A percentile compares a stretch with the other conserved stretches of the same genome.
Evolutionary conservation across 75 land plant genomes (phyloP).

Genomic region (Cupressus sempervirens): DNA sequence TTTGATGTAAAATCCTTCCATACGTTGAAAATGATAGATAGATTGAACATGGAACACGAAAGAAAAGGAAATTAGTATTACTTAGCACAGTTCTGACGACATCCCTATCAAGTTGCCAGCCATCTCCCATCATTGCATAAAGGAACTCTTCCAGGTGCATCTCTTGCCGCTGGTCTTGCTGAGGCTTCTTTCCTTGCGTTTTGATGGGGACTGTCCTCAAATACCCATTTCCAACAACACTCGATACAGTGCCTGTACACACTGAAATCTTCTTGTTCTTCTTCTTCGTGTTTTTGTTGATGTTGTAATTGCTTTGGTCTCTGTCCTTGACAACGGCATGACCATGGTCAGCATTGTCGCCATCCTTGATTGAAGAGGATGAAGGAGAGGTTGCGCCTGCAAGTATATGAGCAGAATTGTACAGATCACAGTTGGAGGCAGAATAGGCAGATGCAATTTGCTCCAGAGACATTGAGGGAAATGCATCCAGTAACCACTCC

Average conservation of each 20-base stretch:
- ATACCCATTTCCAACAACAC: constrained; percentile 8
- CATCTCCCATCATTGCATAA: constrained; percentile 11
- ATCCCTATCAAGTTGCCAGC: constrained; percentile 39
- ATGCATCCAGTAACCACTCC: constrained; percentile 2
- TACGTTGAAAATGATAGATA: neutral
- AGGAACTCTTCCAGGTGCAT: constrained; percentile 3
- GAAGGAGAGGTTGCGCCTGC: neutral
- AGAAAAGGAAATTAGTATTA: constrained; percentile 21
- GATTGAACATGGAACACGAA: neutral
- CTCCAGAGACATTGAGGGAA: constrained; percentile 2
- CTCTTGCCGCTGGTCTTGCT: neutral
- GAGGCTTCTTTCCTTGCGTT: neutral
- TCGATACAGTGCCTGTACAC: constrained; percentile 3
- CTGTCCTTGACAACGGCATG: neutral
- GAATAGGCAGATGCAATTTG: constrained; percentile 8
- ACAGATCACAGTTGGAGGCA: neutral
- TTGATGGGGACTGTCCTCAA: neutral
- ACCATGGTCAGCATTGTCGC: neutral
- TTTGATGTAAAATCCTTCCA: too few species aligned
- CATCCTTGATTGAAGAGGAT: neutral
- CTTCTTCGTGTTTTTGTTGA: neutral
- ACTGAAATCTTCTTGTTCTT: constrained; percentile 8
- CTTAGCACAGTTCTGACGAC: constrained; percentile 67
- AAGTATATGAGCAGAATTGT: constrained; percentile 3
- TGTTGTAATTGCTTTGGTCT: neutral